Conservation (phyloP, 148 eudicot genomes). For the Vaccinium myrtillus region DNA sequence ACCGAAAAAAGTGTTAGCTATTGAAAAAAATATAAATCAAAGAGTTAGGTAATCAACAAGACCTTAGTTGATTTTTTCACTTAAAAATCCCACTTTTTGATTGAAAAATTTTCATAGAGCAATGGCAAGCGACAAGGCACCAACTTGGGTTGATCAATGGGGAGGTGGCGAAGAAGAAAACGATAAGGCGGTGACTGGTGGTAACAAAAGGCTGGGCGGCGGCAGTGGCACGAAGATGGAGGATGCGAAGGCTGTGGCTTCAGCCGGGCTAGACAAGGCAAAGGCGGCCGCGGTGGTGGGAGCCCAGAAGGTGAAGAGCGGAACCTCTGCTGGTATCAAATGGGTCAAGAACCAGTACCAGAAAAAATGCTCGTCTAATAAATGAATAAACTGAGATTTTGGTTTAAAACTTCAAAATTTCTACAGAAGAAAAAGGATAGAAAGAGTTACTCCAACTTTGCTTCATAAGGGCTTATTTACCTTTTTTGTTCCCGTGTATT, state of each 20-base stretch:
- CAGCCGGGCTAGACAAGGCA: constrained; percentile 18
- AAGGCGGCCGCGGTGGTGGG: constrained; percentile 20
- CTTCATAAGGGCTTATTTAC: background rate
- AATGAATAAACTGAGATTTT: background rate
- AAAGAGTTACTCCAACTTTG: background rate
- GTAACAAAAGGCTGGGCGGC: background rate
- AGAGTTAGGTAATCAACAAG: background rate
- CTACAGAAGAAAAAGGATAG: background rate
- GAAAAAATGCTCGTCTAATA: constrained; percentile 13
- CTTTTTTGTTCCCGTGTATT: background rate
- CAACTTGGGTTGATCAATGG: constrained; percentile 24
- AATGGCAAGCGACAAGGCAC: constrained; percentile 20
- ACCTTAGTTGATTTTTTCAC: background rate
- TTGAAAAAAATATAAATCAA: background rate
- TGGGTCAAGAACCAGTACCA: constrained; percentile 28
- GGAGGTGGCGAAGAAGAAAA: background rate
- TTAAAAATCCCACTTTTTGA: background rate
- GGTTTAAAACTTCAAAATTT: background rate
- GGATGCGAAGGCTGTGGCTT: constrained; percentile 19
- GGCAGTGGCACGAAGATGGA: constrained; percentile 19
- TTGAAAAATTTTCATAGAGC: background rate
- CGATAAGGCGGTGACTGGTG: background rate
- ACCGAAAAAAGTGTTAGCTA: too few species aligned
- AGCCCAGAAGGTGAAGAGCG: constrained; percentile 23
- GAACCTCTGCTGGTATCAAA: constrained; percentile 22